phyloP scores from a whole-genome alignment of 2,329 filamentous ascomycete genomes.

The Aspergillus fischeri region DNA sequence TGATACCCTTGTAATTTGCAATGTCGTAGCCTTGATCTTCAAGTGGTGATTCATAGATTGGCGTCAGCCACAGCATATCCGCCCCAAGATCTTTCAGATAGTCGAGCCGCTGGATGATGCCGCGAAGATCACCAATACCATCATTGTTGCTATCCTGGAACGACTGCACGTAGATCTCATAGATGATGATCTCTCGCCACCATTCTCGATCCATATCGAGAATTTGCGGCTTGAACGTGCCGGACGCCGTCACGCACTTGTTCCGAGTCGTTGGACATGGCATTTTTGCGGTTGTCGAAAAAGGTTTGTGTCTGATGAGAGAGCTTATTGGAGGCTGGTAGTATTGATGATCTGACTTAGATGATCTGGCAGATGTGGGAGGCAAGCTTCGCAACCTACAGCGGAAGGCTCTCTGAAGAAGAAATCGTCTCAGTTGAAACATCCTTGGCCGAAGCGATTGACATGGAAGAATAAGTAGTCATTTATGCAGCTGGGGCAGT shows the following conservation, averaged over 20 bases:
- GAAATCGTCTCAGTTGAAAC: constrained; percentile 3
- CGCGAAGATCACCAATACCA: constrained; percentile 54
- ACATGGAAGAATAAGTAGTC: neutral
- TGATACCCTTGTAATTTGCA: constrained; percentile 37
- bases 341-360: neutral
- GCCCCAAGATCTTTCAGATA: constrained; percentile 50
- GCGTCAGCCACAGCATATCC: constrained; percentile 34
- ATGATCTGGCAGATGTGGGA: neutral
- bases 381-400: constrained; percentile 2
- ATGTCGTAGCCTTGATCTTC: constrained; percentile 43
- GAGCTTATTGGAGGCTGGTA: neutral
- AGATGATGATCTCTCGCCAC: constrained; percentile 60
- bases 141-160: constrained; percentile 57
- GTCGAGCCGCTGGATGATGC: constrained; percentile 55
- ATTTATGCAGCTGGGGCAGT: neutral
- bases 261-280: neutral
- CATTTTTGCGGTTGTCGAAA: neutral
- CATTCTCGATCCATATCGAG: constrained; percentile 33
- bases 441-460: neutral
- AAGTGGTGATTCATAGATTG: constrained; percentile 45
- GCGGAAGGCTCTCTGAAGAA: neutral
- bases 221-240: constrained; percentile 9
- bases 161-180: constrained; percentile 60
- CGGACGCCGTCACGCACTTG: neutral
- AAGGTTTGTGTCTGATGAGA: neutral